A percentile compares a stretch with the other conserved stretches of the same genome.
Evolutionary conservation across 345 rosid species (phyloP).

Genomic region (Xanthoceras sorbifolium): DNA sequence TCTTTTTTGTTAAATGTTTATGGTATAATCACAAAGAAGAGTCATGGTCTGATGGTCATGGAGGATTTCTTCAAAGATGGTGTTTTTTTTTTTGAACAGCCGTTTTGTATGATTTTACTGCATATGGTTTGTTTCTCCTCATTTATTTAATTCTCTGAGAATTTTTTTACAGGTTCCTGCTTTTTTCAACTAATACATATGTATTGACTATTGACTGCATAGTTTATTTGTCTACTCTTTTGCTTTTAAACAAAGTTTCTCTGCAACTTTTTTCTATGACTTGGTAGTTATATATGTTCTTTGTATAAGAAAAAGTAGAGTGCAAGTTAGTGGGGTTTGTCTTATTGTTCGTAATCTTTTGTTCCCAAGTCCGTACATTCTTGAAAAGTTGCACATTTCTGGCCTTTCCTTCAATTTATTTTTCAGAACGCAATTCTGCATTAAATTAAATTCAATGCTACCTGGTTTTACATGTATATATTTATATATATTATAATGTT

Average conservation of each 20-base stretch:
- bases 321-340: background rate
- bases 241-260: constrained; percentile 1
- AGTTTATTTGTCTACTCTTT: background rate
- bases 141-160: background rate
- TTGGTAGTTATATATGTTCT: background rate
- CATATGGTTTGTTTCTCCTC: no score
- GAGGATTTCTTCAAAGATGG: background rate
- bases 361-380: background rate
- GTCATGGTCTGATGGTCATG: background rate
- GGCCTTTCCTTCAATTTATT: background rate
- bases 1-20: no score
- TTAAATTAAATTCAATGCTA: no score
- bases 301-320: constrained; percentile 12
- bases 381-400: background rate
- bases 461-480: background rate
- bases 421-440: background rate
- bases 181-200: constrained; percentile 2
- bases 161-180: background rate
- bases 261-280: background rate
- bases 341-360: constrained; percentile 6
- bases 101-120: background rate
- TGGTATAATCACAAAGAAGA: background rate
- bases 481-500: no score
- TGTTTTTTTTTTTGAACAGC: background rate
- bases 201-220: background rate